Evolutionary conservation across 2,329 filamentous ascomycete genomes (phyloP), one percentile per base, ranked within the genome.

Genomic region (Colletotrichum melonis): DNA sequence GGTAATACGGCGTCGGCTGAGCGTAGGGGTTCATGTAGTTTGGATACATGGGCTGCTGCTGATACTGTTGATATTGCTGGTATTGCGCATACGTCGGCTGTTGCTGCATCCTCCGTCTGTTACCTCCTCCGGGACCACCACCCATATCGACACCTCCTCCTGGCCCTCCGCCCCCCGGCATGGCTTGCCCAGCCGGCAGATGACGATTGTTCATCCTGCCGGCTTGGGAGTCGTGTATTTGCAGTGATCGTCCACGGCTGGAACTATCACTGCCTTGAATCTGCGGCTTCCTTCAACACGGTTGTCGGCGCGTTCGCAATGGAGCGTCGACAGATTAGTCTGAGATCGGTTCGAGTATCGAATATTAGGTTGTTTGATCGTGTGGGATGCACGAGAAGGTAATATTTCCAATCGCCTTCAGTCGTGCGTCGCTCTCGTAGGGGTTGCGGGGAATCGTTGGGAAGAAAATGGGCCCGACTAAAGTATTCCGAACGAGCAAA

Each of bases 171-270:
- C 80, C 83, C 80, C 85, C 86, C 79, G 86, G 87, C 85, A 90
- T 88, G 82, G 87, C 87, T 85, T 92, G 91, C 88, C 92, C 92
- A 90, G 91, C 91, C 90, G 92, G 91, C 91, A 93, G 91, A 92
- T 92, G 91, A 89, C 87, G 89, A 85, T 87, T 87, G 86, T 91
- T 93, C 92, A 94, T 94, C 92, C 89, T 94, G 90, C 90, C 91
- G 90, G 89, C 89, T 85, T 90, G 88, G 89, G 89, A 82, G 78
- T 79, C 73, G 75, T 74, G 73, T 72, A 38, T 64, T 64, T 75
- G 74, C 73, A 76, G 74, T 76, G 74, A 75, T 72, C 60, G 74
- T 75, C 74, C 74, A 76, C 73, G 73, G 55, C 67, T 68, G 69
- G 74, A 67, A 67, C 74, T 63, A 72, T 71, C 74, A 76, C 74